Evolutionary conservation across 192 early-diverging fungal genomes (phyloP), one percentile per base, ranked within the genome.

Genomic region (Coemansia sp.): DNA sequence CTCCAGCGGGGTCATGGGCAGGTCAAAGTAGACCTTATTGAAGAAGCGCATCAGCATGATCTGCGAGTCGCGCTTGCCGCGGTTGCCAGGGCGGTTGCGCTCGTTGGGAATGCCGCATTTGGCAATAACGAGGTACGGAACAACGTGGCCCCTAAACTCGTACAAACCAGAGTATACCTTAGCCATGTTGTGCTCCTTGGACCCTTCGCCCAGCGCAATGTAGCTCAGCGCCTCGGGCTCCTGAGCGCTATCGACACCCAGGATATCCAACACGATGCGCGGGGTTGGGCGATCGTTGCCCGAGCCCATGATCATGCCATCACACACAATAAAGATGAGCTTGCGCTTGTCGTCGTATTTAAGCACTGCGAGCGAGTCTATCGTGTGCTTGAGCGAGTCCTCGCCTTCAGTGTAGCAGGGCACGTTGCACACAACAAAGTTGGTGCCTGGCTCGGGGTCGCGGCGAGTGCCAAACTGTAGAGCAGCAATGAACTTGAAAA

Each of bases 1-100:
- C 74, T 99, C 94, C 55, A 99, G 80, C 11, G 95, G 93, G 21
- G 86, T 85, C 94, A 99, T 97, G 14, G 90, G 81, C 46, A 83
- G 78, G 64, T 96, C 88, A 68, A 93, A 97, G 73, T 93, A 92
- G 14, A 99, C 93, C 67, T 93, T 88, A 68, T 93, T 94, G 56
- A 99, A 81, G 86, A 97, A 99, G 35, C 86, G 80, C 97, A 99
- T 99, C 61, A 97, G 80, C 32, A 99, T 80, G 80, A 99, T 86
- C 72, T 99, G 97, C 45, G 97, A 96, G 77, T 99, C 97, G 50
- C 97, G 92, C 81, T 99, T 99, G 60, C 97, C 97, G 38, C 95
- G 82, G 67, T 99, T 99, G 38, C 96, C 96, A 2, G 96, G 94
- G 47, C 87, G 82, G 38, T 84, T 77, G 32, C 88, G 74, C 78